Evolutionary conservation across 139 green algal species (phyloP).

Genomic region (Zygnema circumcarinatum): DNA sequence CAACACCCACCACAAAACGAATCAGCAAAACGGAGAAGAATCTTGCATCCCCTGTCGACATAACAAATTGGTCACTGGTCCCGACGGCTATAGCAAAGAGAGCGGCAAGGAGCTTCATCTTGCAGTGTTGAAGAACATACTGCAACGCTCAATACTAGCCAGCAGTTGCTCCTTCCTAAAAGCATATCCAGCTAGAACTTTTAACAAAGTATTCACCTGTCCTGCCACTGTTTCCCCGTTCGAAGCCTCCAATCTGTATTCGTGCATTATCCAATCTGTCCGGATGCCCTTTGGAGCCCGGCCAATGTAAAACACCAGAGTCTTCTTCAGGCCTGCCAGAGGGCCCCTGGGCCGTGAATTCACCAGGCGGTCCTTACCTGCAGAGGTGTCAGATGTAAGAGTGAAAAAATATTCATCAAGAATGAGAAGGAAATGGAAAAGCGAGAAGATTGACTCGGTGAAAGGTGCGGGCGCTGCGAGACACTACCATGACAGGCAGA

Average conservation of each 20-base stretch:
- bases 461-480: no score
- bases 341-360: background rate
- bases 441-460: no score
- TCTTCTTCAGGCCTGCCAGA: conserved; percentile 47
- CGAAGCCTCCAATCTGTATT: conserved; percentile 31
- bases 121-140: background rate
- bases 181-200: background rate
- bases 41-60: background rate
- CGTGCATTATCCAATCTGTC: conserved; percentile 54
- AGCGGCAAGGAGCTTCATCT: background rate
- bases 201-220: background rate
- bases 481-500: no score
- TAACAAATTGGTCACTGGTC: background rate
- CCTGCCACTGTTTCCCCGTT: background rate
- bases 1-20: background rate
- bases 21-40: background rate
- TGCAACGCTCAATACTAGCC: no score
- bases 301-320: conserved; percentile 45
- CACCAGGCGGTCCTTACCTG: conserved; percentile 31
- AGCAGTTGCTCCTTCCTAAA: no score
- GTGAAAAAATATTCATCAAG: no score
- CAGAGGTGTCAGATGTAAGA: no score
- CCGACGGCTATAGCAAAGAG: background rate
- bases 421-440: no score
- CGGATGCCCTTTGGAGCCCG: conserved; percentile 32